These are phyloP conservation scores for Pezicula rhizophila DNA, from an alignment of 2,329 filamentous ascomycete species.

Conservation along the genomic window DNA sequence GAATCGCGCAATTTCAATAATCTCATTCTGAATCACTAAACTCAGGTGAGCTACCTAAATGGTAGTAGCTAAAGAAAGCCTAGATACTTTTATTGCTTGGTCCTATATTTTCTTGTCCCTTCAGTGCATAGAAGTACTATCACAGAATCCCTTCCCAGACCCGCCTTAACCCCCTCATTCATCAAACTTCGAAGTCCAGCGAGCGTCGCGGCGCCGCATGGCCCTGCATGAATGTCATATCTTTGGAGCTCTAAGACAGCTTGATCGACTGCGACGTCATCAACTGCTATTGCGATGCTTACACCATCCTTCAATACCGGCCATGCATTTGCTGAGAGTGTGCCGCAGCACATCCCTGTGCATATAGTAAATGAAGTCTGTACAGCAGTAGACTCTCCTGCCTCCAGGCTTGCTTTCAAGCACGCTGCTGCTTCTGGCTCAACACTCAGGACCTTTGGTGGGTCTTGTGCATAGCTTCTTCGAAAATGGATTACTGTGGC, in stretches of 20 bases:
- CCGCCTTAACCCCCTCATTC: constrained; percentile 32
- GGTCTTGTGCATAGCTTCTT: constrained; percentile 18
- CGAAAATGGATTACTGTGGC: constrained; percentile 63
- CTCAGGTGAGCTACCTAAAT: too few species aligned
- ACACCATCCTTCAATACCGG: too few species aligned
- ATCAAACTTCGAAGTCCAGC: constrained; percentile 45
- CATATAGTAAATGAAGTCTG: too few species aligned
- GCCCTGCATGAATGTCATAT: constrained; percentile 8
- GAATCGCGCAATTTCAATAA: too few species aligned
- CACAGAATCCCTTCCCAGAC: constrained; percentile 37
- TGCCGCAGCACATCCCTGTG: too few species aligned
- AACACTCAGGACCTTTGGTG: constrained; percentile 50
- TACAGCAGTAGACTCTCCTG: constrained; percentile 30
- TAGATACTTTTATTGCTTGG: constrained; percentile 1
- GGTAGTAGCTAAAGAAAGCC: too few species aligned
- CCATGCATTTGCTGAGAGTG: too few species aligned
- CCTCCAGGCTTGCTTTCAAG: constrained; percentile 36
- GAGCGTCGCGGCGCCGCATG: constrained; percentile 35
- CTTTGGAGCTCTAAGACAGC: too few species aligned
- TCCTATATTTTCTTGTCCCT: constrained; percentile 47
- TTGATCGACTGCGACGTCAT: too few species aligned
- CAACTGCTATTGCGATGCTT: too few species aligned
- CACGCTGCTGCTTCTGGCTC: constrained; percentile 62
- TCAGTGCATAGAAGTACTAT: constrained; percentile 65
- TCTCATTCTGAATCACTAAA: too few species aligned